phyloP scores from a whole-genome alignment of 495 filamentous ascomycete genomes.

The Filosporella fistucella region DNA sequence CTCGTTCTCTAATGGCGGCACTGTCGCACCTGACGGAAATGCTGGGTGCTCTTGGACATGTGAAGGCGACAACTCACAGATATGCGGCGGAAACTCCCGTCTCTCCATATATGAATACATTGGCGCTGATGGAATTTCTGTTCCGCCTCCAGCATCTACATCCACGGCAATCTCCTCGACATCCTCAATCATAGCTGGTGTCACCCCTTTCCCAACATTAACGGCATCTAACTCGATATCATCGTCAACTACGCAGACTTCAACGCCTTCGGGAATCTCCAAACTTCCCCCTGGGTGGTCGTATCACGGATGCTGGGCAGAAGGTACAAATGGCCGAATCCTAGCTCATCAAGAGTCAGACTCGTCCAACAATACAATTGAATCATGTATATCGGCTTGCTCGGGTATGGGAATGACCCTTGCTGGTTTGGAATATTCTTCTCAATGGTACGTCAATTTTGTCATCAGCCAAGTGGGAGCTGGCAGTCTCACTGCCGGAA shows the following conservation, averaged over 20 bases:
- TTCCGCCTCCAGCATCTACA: neutral
- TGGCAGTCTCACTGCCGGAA: neutral
- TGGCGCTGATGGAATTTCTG: too few species aligned
- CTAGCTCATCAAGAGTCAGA: conserved; percentile 10
- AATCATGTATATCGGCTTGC: conserved; percentile 36
- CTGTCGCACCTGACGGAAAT: conserved; percentile 28
- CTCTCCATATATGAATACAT: conserved; percentile 33
- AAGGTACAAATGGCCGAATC: conserved; percentile 5
- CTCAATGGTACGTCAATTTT: conserved; percentile 51
- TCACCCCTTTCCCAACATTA: too few species aligned
- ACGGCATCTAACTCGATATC: too few species aligned
- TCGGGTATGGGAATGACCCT: conserved; percentile 26
- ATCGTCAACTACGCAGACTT: neutral
- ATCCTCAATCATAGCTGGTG: neutral
- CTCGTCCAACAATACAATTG: conserved; percentile 36
- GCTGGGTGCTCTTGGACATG: conserved; percentile 37
- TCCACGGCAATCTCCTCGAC: neutral
- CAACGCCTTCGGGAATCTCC: conserved; percentile 5
- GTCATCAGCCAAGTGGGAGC: neutral
- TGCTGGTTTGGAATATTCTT: conserved; percentile 42
- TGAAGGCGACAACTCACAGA: conserved; percentile 29
- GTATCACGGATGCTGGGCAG: conserved; percentile 9
- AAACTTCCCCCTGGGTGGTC: conserved; percentile 9
- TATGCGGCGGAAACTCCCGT: conserved; percentile 39
- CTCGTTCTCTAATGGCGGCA: conserved; percentile 25